Conservation (phyloP, 1,284 basidiomycete species). For the Thecaphora thlaspeos region DNA sequence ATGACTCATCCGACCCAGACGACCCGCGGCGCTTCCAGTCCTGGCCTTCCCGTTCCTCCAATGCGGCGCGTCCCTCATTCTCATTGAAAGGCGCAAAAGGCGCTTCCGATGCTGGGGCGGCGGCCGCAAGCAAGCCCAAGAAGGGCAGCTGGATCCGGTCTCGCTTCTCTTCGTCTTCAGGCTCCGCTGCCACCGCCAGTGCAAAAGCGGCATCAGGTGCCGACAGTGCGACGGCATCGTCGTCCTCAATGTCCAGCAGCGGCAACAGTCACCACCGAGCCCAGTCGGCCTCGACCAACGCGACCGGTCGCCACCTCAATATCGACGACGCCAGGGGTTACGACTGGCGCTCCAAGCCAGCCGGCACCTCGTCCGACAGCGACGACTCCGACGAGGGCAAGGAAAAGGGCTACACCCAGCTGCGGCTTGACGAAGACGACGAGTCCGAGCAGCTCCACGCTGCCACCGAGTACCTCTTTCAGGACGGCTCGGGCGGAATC, state of each 20-base stretch:
- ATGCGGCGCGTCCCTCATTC: too few relatives aligned
- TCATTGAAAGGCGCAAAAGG: too few relatives aligned
- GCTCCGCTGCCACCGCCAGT: neutral
- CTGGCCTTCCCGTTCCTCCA: constrained; percentile 12
- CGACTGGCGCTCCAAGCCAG: constrained; percentile 53
- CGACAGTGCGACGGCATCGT: too few relatives aligned
- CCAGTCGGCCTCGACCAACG: constrained; percentile 27
- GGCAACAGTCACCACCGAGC: neutral
- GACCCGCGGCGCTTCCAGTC: constrained; percentile 29
- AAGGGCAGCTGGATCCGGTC: constrained; percentile 6
- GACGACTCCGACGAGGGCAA: constrained; percentile 31
- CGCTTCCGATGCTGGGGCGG: too few relatives aligned
- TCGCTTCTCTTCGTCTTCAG: constrained; percentile 4
- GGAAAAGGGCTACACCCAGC: constrained; percentile 52
- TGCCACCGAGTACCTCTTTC: constrained; percentile 55
- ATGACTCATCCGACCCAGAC: constrained; percentile 26
- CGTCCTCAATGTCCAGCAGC: constrained; percentile 6
- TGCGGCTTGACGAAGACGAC: constrained; percentile 55
- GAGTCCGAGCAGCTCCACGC: constrained; percentile 53
- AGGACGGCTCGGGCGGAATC: constrained; percentile 22
- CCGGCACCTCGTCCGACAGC: constrained; percentile 7
- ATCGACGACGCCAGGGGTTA: constrained; percentile 55
- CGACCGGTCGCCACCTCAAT: constrained; percentile 49
- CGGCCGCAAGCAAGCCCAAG: constrained; percentile 12
- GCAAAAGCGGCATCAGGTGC: too few relatives aligned